These are phyloP conservation scores for Camelina sativa DNA, from an alignment of 345 rosid genomes.

Conservation along the genomic window DNA sequence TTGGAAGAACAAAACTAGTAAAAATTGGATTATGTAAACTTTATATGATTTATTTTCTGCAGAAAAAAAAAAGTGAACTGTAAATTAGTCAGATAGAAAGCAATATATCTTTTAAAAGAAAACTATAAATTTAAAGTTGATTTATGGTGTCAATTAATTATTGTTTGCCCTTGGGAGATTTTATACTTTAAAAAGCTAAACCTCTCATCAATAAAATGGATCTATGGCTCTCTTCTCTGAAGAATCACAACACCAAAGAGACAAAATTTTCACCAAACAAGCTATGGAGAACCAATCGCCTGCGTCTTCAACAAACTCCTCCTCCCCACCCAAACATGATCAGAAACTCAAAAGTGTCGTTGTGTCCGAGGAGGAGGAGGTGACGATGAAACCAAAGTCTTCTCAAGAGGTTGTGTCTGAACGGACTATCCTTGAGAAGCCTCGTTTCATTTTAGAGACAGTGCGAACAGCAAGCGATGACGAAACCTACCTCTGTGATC, in stretches of 20 bases:
- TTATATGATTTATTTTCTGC: background rate
- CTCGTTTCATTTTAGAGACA: background rate
- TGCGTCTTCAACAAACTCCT: slow-evolving; percentile 14
- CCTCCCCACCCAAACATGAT: slow-evolving; percentile 1
- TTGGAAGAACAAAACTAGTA: background rate
- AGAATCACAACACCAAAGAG: background rate
- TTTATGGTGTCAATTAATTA: too few species aligned
- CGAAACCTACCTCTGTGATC: background rate
- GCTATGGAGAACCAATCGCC: background rate
- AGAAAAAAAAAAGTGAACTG: background rate
- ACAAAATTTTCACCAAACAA: background rate
- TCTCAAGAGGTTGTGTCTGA: background rate
- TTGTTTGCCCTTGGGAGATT: background rate
- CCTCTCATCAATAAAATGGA: background rate
- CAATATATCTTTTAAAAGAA: too few species aligned
- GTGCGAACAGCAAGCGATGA: background rate
- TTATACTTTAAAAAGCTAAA: slow-evolving; percentile 8
- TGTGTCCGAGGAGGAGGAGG: background rate
- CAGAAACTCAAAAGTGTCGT: background rate
- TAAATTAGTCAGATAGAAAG: background rate
- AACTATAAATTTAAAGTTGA: too few species aligned
- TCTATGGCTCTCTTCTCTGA: background rate
- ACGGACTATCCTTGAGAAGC: background rate
- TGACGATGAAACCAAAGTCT: background rate
- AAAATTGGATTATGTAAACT: background rate